Conservation (phyloP, 2,329 filamentous ascomycete genomes). For the Sarocladium oryzae region DNA sequence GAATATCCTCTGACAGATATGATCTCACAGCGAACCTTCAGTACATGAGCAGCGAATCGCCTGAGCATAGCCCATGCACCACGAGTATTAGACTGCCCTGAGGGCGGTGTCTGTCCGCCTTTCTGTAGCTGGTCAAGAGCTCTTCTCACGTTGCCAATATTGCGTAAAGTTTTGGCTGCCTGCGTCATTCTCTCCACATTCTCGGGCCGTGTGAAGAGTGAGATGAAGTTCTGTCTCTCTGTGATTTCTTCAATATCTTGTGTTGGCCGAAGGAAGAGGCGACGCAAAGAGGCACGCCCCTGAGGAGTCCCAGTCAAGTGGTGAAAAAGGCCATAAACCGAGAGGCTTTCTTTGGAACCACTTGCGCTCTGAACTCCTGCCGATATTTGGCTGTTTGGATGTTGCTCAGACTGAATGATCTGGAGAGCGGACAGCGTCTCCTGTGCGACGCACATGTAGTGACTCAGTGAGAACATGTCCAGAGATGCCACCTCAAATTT, state of each 20-base stretch:
- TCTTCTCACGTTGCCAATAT: slow-evolving; percentile 68
- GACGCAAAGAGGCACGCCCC: slow-evolving; percentile 67
- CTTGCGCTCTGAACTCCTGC: slow-evolving; percentile 39
- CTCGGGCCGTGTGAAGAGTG: slow-evolving; percentile 58
- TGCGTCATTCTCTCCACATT: slow-evolving; percentile 52
- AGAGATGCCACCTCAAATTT: slow-evolving; percentile 55
- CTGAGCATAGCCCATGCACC: slow-evolving; percentile 68
- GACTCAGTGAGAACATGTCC: slow-evolving; percentile 65
- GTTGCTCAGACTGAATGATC: slow-evolving; percentile 74
- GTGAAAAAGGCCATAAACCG: slow-evolving; percentile 76
- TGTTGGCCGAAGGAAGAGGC: slow-evolving; percentile 75
- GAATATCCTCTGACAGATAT: slow-evolving; percentile 15
- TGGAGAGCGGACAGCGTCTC: slow-evolving; percentile 80
- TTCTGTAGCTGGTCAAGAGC: slow-evolving; percentile 66
- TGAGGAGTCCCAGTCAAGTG: slow-evolving; percentile 70
- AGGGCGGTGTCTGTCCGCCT: slow-evolving; percentile 56
- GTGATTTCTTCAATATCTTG: slow-evolving; percentile 60
- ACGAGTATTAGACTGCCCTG: slow-evolving; percentile 47
- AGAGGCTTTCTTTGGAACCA: slow-evolving; percentile 73
- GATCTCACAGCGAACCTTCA: slow-evolving; percentile 63
- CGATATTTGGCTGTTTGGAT: slow-evolving; percentile 75
- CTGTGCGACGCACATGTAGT: slow-evolving; percentile 69
- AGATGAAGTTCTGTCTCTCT: slow-evolving; percentile 65
- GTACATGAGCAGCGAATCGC: slow-evolving; percentile 62
- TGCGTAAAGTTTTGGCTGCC: slow-evolving; percentile 57